Evolutionary conservation across 2,329 filamentous ascomycete species (phyloP).

Genomic region (Epicoccum nigrum): DNA sequence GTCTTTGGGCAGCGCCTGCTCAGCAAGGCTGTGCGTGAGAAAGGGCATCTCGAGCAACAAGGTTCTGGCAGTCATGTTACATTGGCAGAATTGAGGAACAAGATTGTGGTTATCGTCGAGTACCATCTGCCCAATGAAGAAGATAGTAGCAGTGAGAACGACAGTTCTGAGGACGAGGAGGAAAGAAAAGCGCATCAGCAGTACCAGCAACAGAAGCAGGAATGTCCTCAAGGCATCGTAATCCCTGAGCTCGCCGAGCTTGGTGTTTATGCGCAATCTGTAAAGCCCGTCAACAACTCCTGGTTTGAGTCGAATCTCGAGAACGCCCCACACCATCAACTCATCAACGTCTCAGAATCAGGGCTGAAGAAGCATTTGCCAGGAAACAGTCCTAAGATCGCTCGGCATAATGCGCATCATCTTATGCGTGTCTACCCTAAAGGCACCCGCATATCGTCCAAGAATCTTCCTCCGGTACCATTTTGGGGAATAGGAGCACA

Average conservation of each 20-base stretch:
- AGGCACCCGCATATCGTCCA: conserved; percentile 70
- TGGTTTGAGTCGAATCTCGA: conserved; percentile 64
- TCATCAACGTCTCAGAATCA: conserved; percentile 73
- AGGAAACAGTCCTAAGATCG: conserved; percentile 55
- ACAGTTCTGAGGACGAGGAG: conserved; percentile 49
- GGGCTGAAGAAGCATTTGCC: conserved; percentile 62
- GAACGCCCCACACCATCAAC: conserved; percentile 64
- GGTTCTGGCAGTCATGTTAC: conserved; percentile 60
- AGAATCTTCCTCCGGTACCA: conserved; percentile 66
- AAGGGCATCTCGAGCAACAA: conserved; percentile 62
- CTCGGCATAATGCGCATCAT: conserved; percentile 66
- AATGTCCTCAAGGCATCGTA: conserved; percentile 57
- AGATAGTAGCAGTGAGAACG: conserved; percentile 45
- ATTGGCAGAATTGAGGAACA: conserved; percentile 65
- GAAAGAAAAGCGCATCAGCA: conserved; percentile 58
- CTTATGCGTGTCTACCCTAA: conserved; percentile 76
- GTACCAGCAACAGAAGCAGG: conserved; percentile 62
- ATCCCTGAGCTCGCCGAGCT: conserved; percentile 69
- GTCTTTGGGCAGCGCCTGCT: conserved; percentile 67
- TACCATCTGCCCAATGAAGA: conserved; percentile 65
- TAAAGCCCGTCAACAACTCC: conserved; percentile 69
- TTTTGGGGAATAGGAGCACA: conserved; percentile 73
- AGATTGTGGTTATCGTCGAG: conserved; percentile 71
- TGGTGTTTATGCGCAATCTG: conserved; percentile 72
- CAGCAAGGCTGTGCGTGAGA: conserved; percentile 61